A percentile compares a stretch with the other conserved stretches of the same genome.
phyloP scores from a whole-genome alignment of 305 asterid genomes.

The Solanum aculeatissimum region DNA sequence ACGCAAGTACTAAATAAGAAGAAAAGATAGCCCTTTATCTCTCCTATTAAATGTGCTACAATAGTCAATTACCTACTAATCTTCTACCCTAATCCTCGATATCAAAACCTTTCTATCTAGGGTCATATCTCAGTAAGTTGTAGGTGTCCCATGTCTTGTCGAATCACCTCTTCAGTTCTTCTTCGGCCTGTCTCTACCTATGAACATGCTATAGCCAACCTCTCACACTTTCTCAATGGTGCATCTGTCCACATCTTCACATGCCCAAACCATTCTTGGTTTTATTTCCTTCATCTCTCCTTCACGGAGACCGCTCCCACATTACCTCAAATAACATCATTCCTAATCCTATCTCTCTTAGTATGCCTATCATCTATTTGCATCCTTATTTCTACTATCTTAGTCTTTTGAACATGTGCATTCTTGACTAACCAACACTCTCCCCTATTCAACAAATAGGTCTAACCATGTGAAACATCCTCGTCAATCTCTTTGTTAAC shows the following conservation, averaged over 20 bases:
- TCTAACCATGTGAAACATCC: too few species aligned
- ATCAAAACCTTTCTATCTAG: not conserved
- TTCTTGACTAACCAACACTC: too few species aligned
- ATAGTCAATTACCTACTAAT: not conserved
- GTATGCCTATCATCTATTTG: too few species aligned
- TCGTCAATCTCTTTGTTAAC: too few species aligned
- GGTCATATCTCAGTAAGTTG: not conserved
- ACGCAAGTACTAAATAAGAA: not conserved
- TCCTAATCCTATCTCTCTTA: too few species aligned
- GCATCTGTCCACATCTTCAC: not conserved
- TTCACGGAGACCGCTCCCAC: too few species aligned
- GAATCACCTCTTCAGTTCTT: not conserved
- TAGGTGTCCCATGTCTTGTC: not conserved
- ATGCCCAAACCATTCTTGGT: too few species aligned
- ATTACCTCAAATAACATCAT: too few species aligned
- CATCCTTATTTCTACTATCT: too few species aligned
- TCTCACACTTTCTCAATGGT: not conserved
- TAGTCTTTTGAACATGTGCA: too few species aligned
- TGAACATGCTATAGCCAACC: not conserved
- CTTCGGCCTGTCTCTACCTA: not conserved
- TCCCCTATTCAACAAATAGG: too few species aligned
- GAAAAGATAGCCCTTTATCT: not conserved
- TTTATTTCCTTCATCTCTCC: too few species aligned
- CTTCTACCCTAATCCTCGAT: not conserved
- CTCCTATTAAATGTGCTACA: not conserved